A percentile compares a stretch with the other conserved stretches of the same genome.
Conservation (phyloP, 139 green algal genomes). For the Closterium sp. region DNA sequence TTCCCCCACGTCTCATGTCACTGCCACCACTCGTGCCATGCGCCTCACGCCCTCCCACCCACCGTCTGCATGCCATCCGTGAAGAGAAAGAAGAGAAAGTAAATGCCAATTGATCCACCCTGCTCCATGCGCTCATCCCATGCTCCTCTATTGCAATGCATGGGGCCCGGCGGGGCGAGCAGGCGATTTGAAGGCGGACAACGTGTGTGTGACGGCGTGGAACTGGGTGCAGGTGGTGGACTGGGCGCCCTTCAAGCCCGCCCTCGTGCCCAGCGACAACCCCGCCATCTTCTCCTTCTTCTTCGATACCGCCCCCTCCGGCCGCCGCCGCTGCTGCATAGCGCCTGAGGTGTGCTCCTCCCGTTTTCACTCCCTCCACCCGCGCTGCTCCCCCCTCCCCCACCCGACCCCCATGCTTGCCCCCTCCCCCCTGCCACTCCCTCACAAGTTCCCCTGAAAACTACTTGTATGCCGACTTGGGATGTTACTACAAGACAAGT, state of each 20-base stretch:
- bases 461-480: no score
- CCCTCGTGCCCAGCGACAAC: constrained; percentile 84
- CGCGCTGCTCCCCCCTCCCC: neutral
- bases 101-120: no score
- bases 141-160: no score
- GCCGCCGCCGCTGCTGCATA: constrained; percentile 82
- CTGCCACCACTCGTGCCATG: no score
- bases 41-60: no score
- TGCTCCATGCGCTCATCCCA: no score
- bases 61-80: no score
- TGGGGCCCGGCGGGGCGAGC: no score
- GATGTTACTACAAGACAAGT: no score
- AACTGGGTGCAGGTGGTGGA: constrained; percentile 84
- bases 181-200: constrained; percentile 38
- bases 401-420: neutral
- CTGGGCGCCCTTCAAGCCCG: constrained; percentile 90
- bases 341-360: constrained; percentile 66
- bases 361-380: neutral
- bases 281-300: constrained; percentile 94
- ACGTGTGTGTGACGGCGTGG: constrained; percentile 89
- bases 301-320: constrained; percentile 79
- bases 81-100: no score
- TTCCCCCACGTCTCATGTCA: no score
- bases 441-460: no score
- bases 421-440: neutral